phyloP scores from a whole-genome alignment of 116 monocot genomes.

The Cymodocea nodosa region DNA sequence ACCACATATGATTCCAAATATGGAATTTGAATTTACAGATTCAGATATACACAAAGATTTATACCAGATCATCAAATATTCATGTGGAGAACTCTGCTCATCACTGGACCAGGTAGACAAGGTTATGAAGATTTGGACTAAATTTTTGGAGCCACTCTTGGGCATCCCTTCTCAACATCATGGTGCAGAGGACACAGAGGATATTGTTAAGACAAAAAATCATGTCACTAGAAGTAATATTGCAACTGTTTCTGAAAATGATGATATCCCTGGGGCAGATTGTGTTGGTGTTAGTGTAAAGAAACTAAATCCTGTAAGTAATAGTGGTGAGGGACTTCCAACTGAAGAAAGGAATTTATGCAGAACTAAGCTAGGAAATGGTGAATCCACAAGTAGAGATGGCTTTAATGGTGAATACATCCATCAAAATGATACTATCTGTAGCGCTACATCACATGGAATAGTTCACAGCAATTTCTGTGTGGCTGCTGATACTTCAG shows the following conservation, averaged over 20 bases:
- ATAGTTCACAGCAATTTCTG: constrained; percentile 25
- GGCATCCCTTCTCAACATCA: constrained; percentile 41
- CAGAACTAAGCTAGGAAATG: constrained; percentile 36
- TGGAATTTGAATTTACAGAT: constrained; percentile 69
- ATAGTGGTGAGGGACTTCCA: constrained; percentile 26
- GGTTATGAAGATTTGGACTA: constrained; percentile 70
- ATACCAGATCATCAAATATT: constrained; percentile 75
- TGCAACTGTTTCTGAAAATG: constrained; percentile 22
- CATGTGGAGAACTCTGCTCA: constrained; percentile 75
- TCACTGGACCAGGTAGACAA: constrained; percentile 67
- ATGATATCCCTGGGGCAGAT: constrained; percentile 22
- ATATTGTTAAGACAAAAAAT: constrained; percentile 30
- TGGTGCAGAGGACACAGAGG: constrained; percentile 49
- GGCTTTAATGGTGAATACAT: constrained; percentile 16
- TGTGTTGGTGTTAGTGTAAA: constrained; percentile 19
- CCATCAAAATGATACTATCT: constrained; percentile 23
- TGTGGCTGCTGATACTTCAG: constrained; percentile 36
- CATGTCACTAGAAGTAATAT: constrained; percentile 20
- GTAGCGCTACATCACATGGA: constrained; percentile 25
- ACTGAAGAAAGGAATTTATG: constrained; percentile 26
- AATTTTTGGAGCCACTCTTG: constrained; percentile 66
- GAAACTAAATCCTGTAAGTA: constrained; percentile 16
- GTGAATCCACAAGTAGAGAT: constrained; percentile 24
- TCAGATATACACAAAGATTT: constrained; percentile 66
- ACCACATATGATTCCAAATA: constrained; percentile 51